A percentile compares a stretch with the other conserved stretches of the same genome.
These are phyloP conservation scores for Phanerochaete sordida DNA, from an alignment of 768 basidiomycete species.

Conservation along the genomic window DNA sequence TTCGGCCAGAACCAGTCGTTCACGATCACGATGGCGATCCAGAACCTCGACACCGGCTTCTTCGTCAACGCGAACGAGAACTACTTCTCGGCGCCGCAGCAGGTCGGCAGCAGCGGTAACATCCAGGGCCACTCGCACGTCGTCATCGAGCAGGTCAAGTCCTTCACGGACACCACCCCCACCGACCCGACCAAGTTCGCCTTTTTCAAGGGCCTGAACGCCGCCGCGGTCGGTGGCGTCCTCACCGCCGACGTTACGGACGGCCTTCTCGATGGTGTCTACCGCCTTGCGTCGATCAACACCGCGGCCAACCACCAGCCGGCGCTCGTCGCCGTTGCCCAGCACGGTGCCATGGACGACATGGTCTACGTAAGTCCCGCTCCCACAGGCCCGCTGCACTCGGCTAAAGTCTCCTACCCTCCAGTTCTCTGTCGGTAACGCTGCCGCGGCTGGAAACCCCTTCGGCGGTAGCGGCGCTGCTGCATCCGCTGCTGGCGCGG, in stretches of 20 bases:
- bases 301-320: conserved; percentile 41
- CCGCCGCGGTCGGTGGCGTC: conserved; percentile 39
- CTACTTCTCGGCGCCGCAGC: conserved; percentile 54
- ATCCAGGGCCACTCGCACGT: conserved; percentile 64
- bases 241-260: conserved; percentile 45
- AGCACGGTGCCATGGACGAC: conserved; percentile 36
- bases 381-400: not conserved
- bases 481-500: conserved; percentile 5
- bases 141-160: conserved; percentile 50
- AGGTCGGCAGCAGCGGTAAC: conserved; percentile 43
- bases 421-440: conserved; percentile 10
- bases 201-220: conserved; percentile 57
- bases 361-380: conserved; percentile 26
- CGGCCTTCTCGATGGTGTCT: conserved; percentile 52
- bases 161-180: conserved; percentile 45
- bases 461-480: conserved; percentile 1
- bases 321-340: conserved; percentile 31
- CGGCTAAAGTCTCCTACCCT: not conserved
- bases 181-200: conserved; percentile 49
- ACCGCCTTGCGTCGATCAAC: conserved; percentile 42
- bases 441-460: conserved; percentile 20
- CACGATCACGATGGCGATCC: conserved; percentile 48
- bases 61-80: conserved; percentile 55
- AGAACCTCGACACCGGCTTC: conserved; percentile 45
- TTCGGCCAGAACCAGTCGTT: conserved; percentile 46